A percentile compares a stretch with the other conserved stretches of the same genome.
These are phyloP conservation scores for Blastobotrys proliferans DNA, from an alignment of 1,139 yeast genomes.

Conservation along the genomic window DNA sequence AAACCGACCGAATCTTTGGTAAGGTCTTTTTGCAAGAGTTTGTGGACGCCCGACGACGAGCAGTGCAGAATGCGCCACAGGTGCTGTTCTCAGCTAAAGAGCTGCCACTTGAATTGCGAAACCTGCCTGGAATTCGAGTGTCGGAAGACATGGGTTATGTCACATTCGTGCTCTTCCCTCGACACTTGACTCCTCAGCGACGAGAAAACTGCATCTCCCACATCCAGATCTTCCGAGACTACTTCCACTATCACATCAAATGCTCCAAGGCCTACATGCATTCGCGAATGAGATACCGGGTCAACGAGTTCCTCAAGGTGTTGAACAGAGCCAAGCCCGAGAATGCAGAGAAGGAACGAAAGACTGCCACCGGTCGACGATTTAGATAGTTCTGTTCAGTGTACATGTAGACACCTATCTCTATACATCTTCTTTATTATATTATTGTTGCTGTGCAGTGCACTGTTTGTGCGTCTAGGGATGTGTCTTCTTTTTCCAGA, in stretches of 20 bases:
- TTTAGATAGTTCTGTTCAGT: constrained; percentile 43
- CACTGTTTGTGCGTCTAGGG: too few relatives aligned
- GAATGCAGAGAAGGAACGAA: constrained; percentile 73
- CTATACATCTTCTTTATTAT: too few relatives aligned
- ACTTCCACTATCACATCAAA: constrained; percentile 97
- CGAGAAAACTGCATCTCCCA: constrained; percentile 83
- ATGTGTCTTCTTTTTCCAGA: too few relatives aligned
- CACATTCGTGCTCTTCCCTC: constrained; percentile 53
- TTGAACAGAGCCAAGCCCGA: constrained; percentile 97
- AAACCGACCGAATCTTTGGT: constrained; percentile 92
- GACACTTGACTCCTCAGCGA: constrained; percentile 70
- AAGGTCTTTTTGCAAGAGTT: constrained; percentile 95
- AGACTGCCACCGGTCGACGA: constrained; percentile 81
- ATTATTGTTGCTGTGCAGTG: too few relatives aligned
- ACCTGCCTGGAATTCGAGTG: constrained; percentile 33
- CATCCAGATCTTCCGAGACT: constrained; percentile 87
- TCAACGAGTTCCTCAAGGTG: constrained; percentile 87
- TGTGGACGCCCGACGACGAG: constrained; percentile 93
- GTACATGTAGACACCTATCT: too few relatives aligned
- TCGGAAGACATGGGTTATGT: constrained; percentile 40
- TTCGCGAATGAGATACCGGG: constrained; percentile 96
- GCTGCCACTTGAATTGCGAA: constrained; percentile 85
- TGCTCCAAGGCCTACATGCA: constrained; percentile 98
- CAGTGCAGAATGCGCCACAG: constrained; percentile 97
- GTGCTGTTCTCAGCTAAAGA: constrained; percentile 85